phyloP scores from a whole-genome alignment of 345 rosid genomes.

The Boechera stricta region DNA sequence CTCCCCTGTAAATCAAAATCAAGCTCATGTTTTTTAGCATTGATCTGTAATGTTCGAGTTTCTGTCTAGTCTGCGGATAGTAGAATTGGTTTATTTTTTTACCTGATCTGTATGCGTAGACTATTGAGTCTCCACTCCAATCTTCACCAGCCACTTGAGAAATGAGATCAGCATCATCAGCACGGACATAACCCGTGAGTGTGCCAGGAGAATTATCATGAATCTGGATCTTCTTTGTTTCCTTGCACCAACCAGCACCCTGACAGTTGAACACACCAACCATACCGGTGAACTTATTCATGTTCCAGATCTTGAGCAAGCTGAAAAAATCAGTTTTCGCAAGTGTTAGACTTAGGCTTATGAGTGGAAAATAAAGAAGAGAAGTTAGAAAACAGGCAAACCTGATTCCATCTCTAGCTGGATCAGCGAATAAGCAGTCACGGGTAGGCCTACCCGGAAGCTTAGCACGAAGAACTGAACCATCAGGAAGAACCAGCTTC shows the following conservation, averaged over 20 bases:
- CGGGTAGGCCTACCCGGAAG: slow-evolving; percentile 94
- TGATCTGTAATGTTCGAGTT: not conserved
- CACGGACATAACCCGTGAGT: slow-evolving; percentile 65
- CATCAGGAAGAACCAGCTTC: slow-evolving; percentile 96
- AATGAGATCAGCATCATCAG: slow-evolving; percentile 75
- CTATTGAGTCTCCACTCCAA: slow-evolving; percentile 79
- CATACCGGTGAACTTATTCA: slow-evolving; percentile 81
- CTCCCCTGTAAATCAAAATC: slow-evolving; percentile 61
- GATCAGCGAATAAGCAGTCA: slow-evolving; percentile 87
- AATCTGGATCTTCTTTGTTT: slow-evolving; percentile 74
- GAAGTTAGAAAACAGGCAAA: slow-evolving; percentile 25
- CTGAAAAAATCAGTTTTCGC: slow-evolving; percentile 39
- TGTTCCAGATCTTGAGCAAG: slow-evolving; percentile 91
- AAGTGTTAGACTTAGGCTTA: not conserved
- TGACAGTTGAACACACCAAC: slow-evolving; percentile 98
- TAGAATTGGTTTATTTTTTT: not conserved
- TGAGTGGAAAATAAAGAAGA: not conserved
- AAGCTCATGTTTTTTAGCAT: not conserved
- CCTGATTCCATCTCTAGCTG: slow-evolving; percentile 90
- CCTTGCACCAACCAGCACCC: slow-evolving; percentile 99
- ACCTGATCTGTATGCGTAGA: slow-evolving; percentile 84
- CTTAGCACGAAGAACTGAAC: slow-evolving; percentile 83
- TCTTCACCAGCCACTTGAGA: slow-evolving; percentile 72
- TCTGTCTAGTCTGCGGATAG: not conserved
- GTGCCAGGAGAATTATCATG: slow-evolving; percentile 90